phyloP scores from a whole-genome alignment of 441 rosid species.

The Arabidopsis lyrata region DNA sequence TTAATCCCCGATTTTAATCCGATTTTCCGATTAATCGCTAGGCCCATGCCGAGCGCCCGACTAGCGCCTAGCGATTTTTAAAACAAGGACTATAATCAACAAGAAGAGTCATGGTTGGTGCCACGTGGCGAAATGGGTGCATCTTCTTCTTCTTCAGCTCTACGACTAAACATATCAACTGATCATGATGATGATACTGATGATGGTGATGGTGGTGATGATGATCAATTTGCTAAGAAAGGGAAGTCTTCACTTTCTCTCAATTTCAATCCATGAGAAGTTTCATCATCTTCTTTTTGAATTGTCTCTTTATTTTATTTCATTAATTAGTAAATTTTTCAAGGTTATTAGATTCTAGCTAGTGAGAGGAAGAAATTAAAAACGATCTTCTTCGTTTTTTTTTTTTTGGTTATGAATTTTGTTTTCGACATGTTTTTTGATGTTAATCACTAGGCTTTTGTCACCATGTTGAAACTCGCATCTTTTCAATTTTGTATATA shows the following conservation, averaged over 20 bases:
- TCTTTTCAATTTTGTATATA: slow-evolving; percentile 34
- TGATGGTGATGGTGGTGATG: slow-evolving; percentile 28
- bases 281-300: slow-evolving; percentile 32
- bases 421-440: slow-evolving; percentile 30
- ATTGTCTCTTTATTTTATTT: slow-evolving; percentile 17
- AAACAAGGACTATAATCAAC: slow-evolving; percentile 36
- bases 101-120: slow-evolving; percentile 50
- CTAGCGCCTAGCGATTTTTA: too few species aligned
- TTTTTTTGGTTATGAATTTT: slow-evolving; percentile 35
- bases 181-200: slow-evolving; percentile 38
- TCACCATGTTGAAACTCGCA: slow-evolving; percentile 33
- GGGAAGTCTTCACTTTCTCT: slow-evolving; percentile 75
- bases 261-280: slow-evolving; percentile 67
- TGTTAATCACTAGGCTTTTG: slow-evolving; percentile 38
- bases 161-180: slow-evolving; percentile 34
- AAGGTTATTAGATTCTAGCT: slow-evolving; percentile 36
- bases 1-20: too few species aligned
- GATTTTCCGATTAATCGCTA: too few species aligned
- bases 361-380: slow-evolving; percentile 26
- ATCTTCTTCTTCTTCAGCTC: slow-evolving; percentile 47
- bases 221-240: slow-evolving; percentile 65
- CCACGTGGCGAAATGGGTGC: slow-evolving; percentile 50
- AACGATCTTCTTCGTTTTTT: slow-evolving; percentile 16
- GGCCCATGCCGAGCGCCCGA: too few species aligned
- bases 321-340: slow-evolving; percentile 34